Evolutionary conservation across 768 basidiomycete genomes (phyloP), one percentile per base, ranked within the genome.

Genomic region (Mycena rebaudengoi): DNA sequence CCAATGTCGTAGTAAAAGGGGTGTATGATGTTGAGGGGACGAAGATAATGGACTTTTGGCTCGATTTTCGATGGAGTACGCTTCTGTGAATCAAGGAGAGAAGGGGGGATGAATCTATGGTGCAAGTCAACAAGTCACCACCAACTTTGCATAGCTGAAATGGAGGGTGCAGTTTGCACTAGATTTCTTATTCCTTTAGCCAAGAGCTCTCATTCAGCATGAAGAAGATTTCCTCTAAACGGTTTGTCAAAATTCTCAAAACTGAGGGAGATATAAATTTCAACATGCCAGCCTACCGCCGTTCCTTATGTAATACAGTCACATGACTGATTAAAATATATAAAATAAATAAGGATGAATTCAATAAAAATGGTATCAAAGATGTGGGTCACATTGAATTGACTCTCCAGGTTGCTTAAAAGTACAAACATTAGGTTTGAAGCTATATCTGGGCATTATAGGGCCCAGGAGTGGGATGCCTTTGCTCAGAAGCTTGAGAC

Each of bases 381-480:
- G 41, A 8, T 18, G 10, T 18, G 18, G 18, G 10, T 23, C 37
- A 53, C 7, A 13, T 21, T 53, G 30, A 28, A 53, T 53, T 8
- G 51, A 12, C 12, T 7, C 7, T 13, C 12, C 49, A 8, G 30
- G 12, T 13, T 23, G 51, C 32, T 53, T 32, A 32, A 32, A n/a
- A 37, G 37, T 53, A 6, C 51, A 32, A 16, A 16, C 30, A 23
- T 53, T 28, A 20, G 51, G 37, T 33, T 53, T 53, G 35, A 33
- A 53, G 20, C 37, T 53, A 39, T 33, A 33, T n/a, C n/a, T n/a
- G n/a, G n/a, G n/a, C n/a, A n/a, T n/a, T n/a, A n/a, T n/a, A n/a
- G 73, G 73, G 8, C 73, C 68, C 6, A 69, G 55, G 32, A 73
- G 32, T 5, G 70, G 72, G 16, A 70, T 60, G 5, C 46, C 30